phyloP scores from a whole-genome alignment of 495 filamentous ascomycete genomes.

The Neurospora sp. region DNA sequence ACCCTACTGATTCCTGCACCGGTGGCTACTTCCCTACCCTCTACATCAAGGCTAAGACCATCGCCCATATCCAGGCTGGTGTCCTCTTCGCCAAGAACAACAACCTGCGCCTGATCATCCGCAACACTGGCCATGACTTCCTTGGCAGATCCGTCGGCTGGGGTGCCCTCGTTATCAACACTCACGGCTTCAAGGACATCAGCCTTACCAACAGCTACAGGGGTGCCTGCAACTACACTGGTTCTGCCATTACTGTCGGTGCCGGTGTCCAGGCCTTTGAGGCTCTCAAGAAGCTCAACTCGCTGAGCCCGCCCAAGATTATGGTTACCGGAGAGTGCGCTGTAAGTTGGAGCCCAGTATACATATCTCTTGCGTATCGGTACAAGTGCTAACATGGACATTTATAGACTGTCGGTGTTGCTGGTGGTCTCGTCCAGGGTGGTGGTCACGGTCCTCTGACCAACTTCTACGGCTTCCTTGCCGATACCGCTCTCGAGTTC shows the following conservation, averaged over 20 bases:
- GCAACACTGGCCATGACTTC: slow-evolving; percentile 57
- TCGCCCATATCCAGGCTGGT: slow-evolving; percentile 35
- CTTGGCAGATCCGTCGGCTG: slow-evolving; percentile 48
- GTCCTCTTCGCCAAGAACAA: slow-evolving; percentile 45
- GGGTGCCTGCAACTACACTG: slow-evolving; percentile 28
- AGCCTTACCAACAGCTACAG: slow-evolving; percentile 27
- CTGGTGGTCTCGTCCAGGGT: slow-evolving; percentile 46
- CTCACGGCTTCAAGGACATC: slow-evolving; percentile 48
- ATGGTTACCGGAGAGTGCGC: slow-evolving; percentile 39
- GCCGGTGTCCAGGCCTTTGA: slow-evolving; percentile 37
- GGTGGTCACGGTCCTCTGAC: slow-evolving; percentile 50
- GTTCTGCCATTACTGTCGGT: slow-evolving; percentile 37
- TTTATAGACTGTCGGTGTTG: slow-evolving; percentile 39
- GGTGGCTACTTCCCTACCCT: slow-evolving; percentile 50
- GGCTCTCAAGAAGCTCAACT: slow-evolving; percentile 34
- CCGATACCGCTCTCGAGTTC: slow-evolving; percentile 44
- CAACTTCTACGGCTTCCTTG: slow-evolving; percentile 40
- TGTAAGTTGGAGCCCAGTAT: slow-evolving; percentile 14
- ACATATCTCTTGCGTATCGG: slow-evolving; percentile 14
- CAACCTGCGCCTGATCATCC: slow-evolving; percentile 51
- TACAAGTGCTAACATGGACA: slow-evolving; percentile 29
- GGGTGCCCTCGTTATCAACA: slow-evolving; percentile 53
- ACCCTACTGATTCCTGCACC: slow-evolving; percentile 40
- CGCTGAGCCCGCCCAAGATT: slow-evolving; percentile 33
- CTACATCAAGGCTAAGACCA: slow-evolving; percentile 36